Base-by-base conservation (phyloP, 805 yeast genomes). In the Debaryomyces tyrocola region DNA sequence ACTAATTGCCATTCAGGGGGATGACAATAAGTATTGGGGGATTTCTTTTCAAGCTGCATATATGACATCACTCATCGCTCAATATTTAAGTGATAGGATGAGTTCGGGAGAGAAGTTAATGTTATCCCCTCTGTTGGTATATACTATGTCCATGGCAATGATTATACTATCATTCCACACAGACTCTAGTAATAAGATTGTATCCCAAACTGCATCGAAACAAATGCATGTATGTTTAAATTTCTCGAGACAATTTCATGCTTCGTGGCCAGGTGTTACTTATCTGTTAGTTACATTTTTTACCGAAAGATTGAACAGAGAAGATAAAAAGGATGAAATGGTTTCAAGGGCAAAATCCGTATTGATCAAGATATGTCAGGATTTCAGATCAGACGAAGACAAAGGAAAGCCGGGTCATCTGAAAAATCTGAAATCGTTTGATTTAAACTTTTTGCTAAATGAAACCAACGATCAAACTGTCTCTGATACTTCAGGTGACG, bases 1-100 rank as follows among this genome's bases (percentile, higher is more conserved):
- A 45, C 64, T 72, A 20, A 63, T 66, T 9, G 63, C 74, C 2
- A 63, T 73, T 1, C 63, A 64, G 43, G 73, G 74, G 11, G 67
- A 63, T 51, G 73, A 59, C 52, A 82, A 82, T 59, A 87, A 88
- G 4, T 79, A 86, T n/a, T 82, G 88, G 85, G 88, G 90, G 6
- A 84, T 86, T 47, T 86, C 90, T 2, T 86, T 85, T 70, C 89
- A 85, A 62, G 87, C 91, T 0, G 90, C 94, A 1, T 80, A 87
- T 55, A 82, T 85, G 81, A 82, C 87, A 51, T 77, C 87, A 4
- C 72, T 79, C 37, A 82, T 87, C 44, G 74, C 81, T 27, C 81
- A 82, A 41, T 81, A 79, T 47, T 54, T 87, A 46, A 54, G 74
- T 33, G 78, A 75, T 37, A 70, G 75, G 35, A 72, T 40, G 27